Conservation (phyloP, 306 rosid genomes). For the Rosa lucieae region DNA sequence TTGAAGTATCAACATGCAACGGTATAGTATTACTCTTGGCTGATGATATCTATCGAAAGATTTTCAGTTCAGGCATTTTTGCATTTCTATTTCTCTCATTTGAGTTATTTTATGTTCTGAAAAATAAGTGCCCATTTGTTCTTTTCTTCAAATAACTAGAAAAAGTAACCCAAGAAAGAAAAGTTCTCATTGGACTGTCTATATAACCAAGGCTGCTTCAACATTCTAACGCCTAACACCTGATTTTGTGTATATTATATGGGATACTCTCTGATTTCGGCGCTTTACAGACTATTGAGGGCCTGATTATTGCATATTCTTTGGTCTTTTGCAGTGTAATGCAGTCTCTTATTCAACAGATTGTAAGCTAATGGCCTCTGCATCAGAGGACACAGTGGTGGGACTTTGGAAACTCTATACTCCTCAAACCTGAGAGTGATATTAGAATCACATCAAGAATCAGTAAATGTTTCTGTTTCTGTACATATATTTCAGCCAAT, state of each 20-base stretch:
- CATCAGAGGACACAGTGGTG: constrained; percentile 81
- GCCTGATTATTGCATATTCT: not conserved
- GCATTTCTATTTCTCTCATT: not conserved
- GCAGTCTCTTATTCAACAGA: constrained; percentile 71
- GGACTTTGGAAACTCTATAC: constrained; percentile 95
- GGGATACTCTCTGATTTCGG: not conserved
- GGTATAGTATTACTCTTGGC: constrained; percentile 42
- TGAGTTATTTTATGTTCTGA: not conserved
- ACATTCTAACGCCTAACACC: not conserved
- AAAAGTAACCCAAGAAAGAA: not conserved
- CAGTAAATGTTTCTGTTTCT: not conserved
- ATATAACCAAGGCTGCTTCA: not conserved
- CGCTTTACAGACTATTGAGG: not conserved
- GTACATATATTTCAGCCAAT: not conserved
- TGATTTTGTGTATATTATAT: not conserved
- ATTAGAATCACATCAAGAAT: not conserved
- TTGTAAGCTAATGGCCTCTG: constrained; percentile 84
- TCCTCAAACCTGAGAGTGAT: constrained; percentile 48
- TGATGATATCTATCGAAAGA: constrained; percentile 7
- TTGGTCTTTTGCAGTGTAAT: constrained; percentile 57
- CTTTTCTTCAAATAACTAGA: not conserved
- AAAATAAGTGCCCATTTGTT: not conserved
- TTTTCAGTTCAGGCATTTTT: not conserved
- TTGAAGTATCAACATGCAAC: constrained; percentile 87
- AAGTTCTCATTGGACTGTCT: not conserved